Evolutionary conservation across 176 grass and related monocot genomes (phyloP).

Genomic region (Otatea glauca): DNA sequence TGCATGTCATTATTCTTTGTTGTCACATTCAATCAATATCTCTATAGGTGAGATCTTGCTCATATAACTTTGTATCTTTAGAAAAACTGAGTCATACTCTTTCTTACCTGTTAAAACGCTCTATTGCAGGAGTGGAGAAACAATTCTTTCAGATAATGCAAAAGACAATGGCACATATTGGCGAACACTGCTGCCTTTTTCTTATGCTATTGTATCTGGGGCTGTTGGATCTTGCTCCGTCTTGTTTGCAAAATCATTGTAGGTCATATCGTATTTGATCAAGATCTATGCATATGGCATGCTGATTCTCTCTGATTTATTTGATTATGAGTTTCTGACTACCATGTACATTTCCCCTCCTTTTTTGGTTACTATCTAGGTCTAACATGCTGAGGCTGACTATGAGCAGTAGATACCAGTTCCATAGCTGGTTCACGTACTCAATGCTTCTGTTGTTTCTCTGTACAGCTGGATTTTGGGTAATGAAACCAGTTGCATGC

Average conservation of each 20-base stretch:
- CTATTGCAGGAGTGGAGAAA: constrained; percentile 73
- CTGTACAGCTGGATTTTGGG: constrained; percentile 97
- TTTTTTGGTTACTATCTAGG: constrained; percentile 48
- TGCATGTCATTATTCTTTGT: constrained; percentile 83
- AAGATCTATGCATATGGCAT: constrained; percentile 26
- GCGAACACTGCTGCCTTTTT: constrained; percentile 90
- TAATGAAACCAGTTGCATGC: constrained; percentile 48
- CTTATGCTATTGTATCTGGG: constrained; percentile 94
- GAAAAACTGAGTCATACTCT: constrained; percentile 1
- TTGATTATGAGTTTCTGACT: constrained; percentile 48
- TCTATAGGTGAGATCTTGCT: constrained; percentile 75
- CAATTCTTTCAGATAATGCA: constrained; percentile 61
- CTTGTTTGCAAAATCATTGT: constrained; percentile 98
- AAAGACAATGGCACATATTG: constrained; percentile 68
- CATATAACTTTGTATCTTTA: constrained; percentile 25
- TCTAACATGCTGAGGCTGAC: constrained; percentile 96
- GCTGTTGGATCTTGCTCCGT: constrained; percentile 96
- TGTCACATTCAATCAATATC: constrained; percentile 85
- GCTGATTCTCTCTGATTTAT: constrained; percentile 7
- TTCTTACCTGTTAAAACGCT: constrained; percentile 45
- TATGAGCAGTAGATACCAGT: constrained; percentile 84
- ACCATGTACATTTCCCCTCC: constrained; percentile 5
- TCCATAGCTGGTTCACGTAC: constrained; percentile 98
- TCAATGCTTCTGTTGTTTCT: constrained; percentile 85
- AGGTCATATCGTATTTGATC: constrained; percentile 52